Percentiles rank a stretch among this genome's conserved stretches.
Conservation (phyloP, 176 grass and related monocot species). For the Rhipidocladum racemiflorum region DNA sequence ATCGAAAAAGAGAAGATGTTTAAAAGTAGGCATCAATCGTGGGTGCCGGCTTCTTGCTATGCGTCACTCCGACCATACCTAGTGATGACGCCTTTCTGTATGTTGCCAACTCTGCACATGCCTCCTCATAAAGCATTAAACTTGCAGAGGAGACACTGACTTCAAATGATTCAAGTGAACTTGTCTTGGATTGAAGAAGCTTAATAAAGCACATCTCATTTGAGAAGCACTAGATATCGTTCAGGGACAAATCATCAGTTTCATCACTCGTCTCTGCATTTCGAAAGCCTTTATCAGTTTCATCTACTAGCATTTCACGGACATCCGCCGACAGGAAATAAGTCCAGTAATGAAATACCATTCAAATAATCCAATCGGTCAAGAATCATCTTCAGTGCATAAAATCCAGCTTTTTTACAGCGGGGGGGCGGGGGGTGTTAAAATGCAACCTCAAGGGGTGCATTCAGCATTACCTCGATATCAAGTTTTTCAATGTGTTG, state of each 20-base stretch:
- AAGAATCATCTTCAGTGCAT: background rate
- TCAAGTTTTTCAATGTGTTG: background rate
- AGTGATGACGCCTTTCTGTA: background rate
- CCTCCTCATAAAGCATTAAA: background rate
- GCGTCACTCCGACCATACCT: too few species aligned
- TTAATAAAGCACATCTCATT: conserved; percentile 5
- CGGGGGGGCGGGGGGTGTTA: too few species aligned
- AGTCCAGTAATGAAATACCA: background rate
- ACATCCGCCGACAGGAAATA: background rate
- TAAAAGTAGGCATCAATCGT: too few species aligned
- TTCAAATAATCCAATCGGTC: background rate
- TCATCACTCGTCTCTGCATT: background rate
- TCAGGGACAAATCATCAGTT: background rate
- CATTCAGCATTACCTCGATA: background rate
- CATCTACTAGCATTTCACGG: background rate
- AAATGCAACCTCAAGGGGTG: background rate
- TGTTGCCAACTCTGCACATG: background rate
- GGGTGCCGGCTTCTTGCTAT: too few species aligned
- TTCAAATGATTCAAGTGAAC: background rate
- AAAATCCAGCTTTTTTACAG: background rate
- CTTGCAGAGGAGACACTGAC: background rate
- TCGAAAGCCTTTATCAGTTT: background rate
- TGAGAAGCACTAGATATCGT: background rate
- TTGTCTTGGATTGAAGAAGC: background rate
- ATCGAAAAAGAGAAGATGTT: background rate